Conservation (phyloP, 805 yeast genomes). For the Tetrapisispora nanseiensis region DNA sequence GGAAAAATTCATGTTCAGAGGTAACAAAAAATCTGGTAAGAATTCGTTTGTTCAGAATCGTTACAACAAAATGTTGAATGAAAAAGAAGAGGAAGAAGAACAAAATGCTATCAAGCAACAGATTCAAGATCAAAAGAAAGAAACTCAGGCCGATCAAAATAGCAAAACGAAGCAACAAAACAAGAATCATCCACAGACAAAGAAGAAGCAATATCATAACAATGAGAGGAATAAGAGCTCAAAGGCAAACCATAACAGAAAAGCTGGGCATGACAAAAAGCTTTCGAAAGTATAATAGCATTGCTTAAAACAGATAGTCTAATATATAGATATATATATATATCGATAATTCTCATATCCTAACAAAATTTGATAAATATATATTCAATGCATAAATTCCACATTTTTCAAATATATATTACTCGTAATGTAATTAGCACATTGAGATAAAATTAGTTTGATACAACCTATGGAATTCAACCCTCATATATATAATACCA, state of each 20-base stretch:
- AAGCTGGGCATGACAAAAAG: constrained; percentile 51
- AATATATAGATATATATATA: neutral
- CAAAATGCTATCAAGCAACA: neutral
- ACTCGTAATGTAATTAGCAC: too few species aligned
- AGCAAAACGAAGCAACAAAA: constrained; percentile 2
- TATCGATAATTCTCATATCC: neutral
- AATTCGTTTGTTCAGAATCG: constrained; percentile 23
- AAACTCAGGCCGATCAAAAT: neutral
- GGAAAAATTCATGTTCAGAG: constrained; percentile 45
- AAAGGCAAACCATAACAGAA: constrained; percentile 57
- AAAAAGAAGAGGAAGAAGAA: neutral
- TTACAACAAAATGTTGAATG: neutral
- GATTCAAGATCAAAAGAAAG: neutral
- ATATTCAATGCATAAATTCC: too few species aligned
- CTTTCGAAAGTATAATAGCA: constrained; percentile 15
- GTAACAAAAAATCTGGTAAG: constrained; percentile 28
- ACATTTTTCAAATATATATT: too few species aligned
- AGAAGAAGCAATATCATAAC: constrained; percentile 32
- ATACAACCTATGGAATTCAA: too few species aligned
- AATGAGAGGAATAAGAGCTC: constrained; percentile 49
- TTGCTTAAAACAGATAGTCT: too few species aligned
- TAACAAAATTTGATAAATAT: too few species aligned
- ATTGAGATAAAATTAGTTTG: too few species aligned
- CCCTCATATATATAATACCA: too few species aligned
- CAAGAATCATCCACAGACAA: constrained; percentile 5